Evolutionary conservation across 75 land plant species (phyloP).

Genomic region (Picea glauca): DNA sequence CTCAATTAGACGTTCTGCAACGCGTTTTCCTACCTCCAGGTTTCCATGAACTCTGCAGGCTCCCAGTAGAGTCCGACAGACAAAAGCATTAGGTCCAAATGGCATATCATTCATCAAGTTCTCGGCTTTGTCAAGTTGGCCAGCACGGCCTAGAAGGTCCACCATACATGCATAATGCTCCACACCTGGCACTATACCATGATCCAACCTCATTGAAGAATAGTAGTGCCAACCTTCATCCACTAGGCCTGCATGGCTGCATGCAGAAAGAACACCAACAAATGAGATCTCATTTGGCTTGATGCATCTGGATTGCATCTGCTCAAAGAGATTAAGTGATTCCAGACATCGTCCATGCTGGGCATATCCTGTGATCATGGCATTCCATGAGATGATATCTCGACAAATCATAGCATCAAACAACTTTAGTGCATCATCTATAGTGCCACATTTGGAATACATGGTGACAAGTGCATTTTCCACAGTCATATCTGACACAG

Average conservation of each 20-base stretch:
- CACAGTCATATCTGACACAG: conserved; percentile 7
- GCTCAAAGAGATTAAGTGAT: background rate
- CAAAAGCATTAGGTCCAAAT: conserved; percentile 8
- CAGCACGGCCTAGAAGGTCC: conserved; percentile 13
- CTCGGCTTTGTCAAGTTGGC: conserved; percentile 10
- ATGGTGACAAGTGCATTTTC: conserved; percentile 20
- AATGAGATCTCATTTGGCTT: conserved; percentile 11
- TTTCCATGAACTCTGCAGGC: conserved; percentile 16
- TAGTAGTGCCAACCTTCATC: conserved; percentile 3
- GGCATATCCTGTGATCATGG: conserved; percentile 1
- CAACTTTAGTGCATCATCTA: background rate
- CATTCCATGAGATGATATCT: conserved; percentile 6
- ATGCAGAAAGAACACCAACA: conserved; percentile 12
- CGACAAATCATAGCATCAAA: background rate
- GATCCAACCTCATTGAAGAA: background rate
- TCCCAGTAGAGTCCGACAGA: conserved; percentile 12
- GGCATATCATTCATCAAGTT: conserved; percentile 13
- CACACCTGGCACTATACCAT: conserved; percentile 2
- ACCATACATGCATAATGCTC: conserved; percentile 17
- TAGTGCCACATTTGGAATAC: conserved; percentile 15
- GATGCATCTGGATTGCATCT: conserved; percentile 10
- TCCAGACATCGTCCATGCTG: conserved; percentile 1
- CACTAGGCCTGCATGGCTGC: conserved; percentile 8
- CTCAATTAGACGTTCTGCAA: background rate
- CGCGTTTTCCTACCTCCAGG: conserved; percentile 3